Evolutionary conservation across 176 grass and related monocot species (phyloP).

Genomic region (Chrysopogon serrulatus): DNA sequence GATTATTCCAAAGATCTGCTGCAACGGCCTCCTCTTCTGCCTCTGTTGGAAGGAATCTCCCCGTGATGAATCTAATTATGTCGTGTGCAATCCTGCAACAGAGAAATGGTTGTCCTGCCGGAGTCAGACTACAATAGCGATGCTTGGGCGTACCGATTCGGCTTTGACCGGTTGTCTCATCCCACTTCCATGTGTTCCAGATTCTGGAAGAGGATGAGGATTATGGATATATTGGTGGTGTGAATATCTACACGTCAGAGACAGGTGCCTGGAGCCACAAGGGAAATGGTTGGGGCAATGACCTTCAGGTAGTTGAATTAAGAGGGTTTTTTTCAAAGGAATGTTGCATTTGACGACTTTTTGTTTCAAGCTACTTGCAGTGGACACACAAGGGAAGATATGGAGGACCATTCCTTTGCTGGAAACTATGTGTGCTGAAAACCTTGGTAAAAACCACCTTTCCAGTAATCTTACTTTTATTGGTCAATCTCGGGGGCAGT

Average conservation of each 20-base stretch:
- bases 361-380: not conserved
- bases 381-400: not conserved
- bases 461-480: not conserved
- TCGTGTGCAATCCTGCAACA: constrained; percentile 10
- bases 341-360: not conserved
- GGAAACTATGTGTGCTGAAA: not conserved
- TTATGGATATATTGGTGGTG: not conserved
- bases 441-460: not conserved
- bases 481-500: not conserved
- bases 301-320: not conserved
- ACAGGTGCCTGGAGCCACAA: not conserved
- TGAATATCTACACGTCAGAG: constrained; percentile 2
- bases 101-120: not conserved
- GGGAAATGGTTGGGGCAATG: not conserved
- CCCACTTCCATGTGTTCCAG: not conserved
- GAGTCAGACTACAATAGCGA: not conserved
- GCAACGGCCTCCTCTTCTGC: constrained; percentile 13
- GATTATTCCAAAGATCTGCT: not conserved
- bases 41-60: not conserved
- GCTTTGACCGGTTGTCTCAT: not conserved
- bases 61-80: not conserved
- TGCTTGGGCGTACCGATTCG: not conserved
- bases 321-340: not conserved
- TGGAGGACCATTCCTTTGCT: constrained; percentile 11
- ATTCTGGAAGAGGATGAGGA: not conserved